Conservation (phyloP, 768 basidiomycete species). For the Cystobasidium onofrii region DNA sequence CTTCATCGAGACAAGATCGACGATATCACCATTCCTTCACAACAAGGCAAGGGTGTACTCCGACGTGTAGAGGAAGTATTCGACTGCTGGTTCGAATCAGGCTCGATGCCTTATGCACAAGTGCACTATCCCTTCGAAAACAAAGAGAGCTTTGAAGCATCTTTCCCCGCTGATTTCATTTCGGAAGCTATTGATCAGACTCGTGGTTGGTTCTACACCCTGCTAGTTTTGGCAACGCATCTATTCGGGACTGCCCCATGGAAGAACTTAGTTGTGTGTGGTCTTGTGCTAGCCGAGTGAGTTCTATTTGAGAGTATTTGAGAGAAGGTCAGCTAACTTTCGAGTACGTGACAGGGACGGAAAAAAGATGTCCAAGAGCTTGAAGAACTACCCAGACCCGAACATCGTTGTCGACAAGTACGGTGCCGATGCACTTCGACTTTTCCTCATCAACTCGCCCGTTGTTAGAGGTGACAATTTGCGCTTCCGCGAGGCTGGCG, state of each 20-base stretch:
- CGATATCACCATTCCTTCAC: constrained; percentile 88
- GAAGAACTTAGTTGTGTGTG: constrained; percentile 95
- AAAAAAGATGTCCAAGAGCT: constrained; percentile 98
- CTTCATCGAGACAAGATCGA: constrained; percentile 91
- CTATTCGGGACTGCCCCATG: constrained; percentile 88
- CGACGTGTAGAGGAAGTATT: constrained; percentile 95
- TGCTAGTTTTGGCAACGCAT: constrained; percentile 91
- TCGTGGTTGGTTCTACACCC: constrained; percentile 98
- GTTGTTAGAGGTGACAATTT: constrained; percentile 96
- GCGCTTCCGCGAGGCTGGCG: constrained; percentile 95
- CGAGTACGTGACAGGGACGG: constrained; percentile 59
- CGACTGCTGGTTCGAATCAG: constrained; percentile 99
- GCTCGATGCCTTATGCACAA: constrained; percentile 99
- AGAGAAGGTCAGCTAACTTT: not conserved
- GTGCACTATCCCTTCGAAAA: constrained; percentile 98
- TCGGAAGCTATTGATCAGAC: constrained; percentile 99
- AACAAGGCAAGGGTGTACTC: constrained; percentile 72
- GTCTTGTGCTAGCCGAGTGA: constrained; percentile 86
- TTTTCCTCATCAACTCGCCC: constrained; percentile 98
- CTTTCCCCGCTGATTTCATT: constrained; percentile 91
- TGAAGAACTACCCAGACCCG: constrained; percentile 94
- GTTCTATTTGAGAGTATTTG: constrained; percentile 43
- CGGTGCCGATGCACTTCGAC: constrained; percentile 91
- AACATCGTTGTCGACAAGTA: constrained; percentile 78
- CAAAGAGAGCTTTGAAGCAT: constrained; percentile 69